Evolutionary conservation across 768 basidiomycete species (phyloP), one percentile per base, ranked within the genome.

Genomic region (Boletus subparvulus): DNA sequence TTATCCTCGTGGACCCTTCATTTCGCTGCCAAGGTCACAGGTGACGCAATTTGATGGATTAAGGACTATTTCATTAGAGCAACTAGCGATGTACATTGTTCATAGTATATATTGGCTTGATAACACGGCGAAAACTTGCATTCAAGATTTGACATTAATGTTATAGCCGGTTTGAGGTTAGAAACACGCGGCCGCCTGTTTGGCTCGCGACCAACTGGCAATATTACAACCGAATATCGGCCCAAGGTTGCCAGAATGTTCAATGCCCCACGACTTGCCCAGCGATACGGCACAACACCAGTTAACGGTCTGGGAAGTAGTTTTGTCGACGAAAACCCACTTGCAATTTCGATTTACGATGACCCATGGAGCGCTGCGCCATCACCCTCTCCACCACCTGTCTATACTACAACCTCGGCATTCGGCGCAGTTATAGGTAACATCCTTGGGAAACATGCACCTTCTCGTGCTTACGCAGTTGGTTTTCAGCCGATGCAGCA

Each of bases 1-100:
- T 75, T 98, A 54, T 84, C 86, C 28, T 90, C 87, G 55, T 98
- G 96, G 96, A 96, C 94, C 35, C 78, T 98, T 69, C 94, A 98
- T 77, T 94, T 93, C 66, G 90, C 90, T 33, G 88, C 84, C 28
- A 92, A 90, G 75, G 77, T 76, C 68, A 78, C 78, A 9, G 66
- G 70, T 47, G 80, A 81, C 51, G 63, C 60, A 50, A 49, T 56
- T 58, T 73, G 58, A 71, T 45, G 50, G 44, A 56, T 52, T 30
- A 40, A 41, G 46, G 47, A 47, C 42, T 50, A 37, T 60, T 63
- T 58, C 55, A 49, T 52, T 57, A 49, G 57, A 54, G 50, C 24
- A 26, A 28, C 19, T 60, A 55, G 57, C 44, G 35, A 52, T 54
- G 40, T 28, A 28, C 26, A 28, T 43, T 63, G 69, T 68, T 65